These are phyloP conservation scores for Cladophialophora bantiana DNA, from an alignment of 2,329 filamentous ascomycete species.

Conservation along the genomic window DNA sequence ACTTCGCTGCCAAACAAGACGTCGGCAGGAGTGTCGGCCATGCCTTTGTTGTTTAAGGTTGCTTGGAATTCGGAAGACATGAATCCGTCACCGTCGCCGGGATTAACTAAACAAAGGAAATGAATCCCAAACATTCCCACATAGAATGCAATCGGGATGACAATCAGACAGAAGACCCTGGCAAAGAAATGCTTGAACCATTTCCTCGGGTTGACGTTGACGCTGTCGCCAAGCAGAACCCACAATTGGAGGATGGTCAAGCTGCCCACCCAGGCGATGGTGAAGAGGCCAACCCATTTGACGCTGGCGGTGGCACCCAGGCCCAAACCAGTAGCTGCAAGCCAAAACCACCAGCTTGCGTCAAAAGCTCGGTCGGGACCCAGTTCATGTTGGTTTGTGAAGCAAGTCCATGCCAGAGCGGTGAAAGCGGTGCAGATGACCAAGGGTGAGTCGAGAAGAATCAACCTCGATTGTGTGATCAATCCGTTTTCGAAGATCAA, in stretches of 20 bases:
- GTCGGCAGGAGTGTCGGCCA: constrained; percentile 93
- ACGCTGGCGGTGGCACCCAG: constrained; percentile 92
- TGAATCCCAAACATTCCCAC: constrained; percentile 97
- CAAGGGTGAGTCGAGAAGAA: constrained; percentile 93
- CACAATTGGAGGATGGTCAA: constrained; percentile 92
- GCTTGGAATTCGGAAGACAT: constrained; percentile 99
- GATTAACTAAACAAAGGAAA: constrained; percentile 90
- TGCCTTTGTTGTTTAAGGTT: constrained; percentile 93
- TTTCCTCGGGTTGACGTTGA: constrained; percentile 81
- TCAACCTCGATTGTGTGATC: constrained; percentile 91
- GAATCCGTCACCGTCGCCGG: constrained; percentile 96
- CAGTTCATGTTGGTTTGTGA: constrained; percentile 95
- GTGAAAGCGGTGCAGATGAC: constrained; percentile 94
- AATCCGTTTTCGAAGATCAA: constrained; percentile 98
- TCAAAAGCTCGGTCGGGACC: constrained; percentile 88
- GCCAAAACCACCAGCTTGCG: constrained; percentile 97
- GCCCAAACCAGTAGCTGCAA: constrained; percentile 82
- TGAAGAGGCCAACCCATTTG: constrained; percentile 99
- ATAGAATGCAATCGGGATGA: constrained; percentile 89
- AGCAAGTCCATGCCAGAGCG: constrained; percentile 86
- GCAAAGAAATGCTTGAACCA: constrained; percentile 96
- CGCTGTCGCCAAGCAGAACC: constrained; percentile 89
- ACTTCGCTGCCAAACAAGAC: constrained; percentile 88
- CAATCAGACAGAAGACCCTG: constrained; percentile 86
- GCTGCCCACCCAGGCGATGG: constrained; percentile 94